A percentile compares a stretch with the other conserved stretches of the same genome.
phyloP scores from a whole-genome alignment of 2,329 filamentous ascomycete species.

The Cladosporium sp. region DNA sequence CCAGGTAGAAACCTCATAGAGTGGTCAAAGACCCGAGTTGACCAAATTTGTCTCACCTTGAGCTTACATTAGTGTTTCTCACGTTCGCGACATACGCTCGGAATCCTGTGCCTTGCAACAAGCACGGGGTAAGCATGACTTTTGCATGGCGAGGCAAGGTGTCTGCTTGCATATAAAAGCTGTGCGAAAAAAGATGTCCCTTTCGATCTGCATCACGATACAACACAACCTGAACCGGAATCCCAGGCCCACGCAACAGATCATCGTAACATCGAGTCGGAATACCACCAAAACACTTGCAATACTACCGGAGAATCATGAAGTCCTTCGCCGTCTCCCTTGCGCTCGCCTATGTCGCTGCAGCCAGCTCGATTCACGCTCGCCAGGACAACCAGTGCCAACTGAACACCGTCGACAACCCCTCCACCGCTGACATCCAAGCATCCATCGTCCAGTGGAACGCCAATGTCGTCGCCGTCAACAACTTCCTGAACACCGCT shows the following conservation, averaged over 20 bases:
- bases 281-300: background rate
- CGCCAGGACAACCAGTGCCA: background rate
- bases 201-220: background rate
- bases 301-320: background rate
- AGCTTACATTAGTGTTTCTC: background rate
- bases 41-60: background rate
- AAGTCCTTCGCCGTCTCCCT: background rate
- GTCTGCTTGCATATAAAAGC: background rate
- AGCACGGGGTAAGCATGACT: background rate
- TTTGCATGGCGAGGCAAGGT: background rate
- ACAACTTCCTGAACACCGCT: constrained; percentile 1
- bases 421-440: background rate
- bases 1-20: background rate
- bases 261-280: background rate
- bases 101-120: too few species aligned
- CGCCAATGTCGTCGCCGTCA: background rate
- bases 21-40: background rate
- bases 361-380: background rate
- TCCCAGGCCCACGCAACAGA: background rate
- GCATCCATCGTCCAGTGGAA: constrained; percentile 1
- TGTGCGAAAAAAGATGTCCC: background rate
- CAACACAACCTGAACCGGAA: background rate
- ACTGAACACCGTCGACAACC: background rate
- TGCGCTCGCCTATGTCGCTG: background rate
- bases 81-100: background rate